Evolutionary conservation across 345 rosid genomes (phyloP).

Genomic region (Trapa bicornis): DNA sequence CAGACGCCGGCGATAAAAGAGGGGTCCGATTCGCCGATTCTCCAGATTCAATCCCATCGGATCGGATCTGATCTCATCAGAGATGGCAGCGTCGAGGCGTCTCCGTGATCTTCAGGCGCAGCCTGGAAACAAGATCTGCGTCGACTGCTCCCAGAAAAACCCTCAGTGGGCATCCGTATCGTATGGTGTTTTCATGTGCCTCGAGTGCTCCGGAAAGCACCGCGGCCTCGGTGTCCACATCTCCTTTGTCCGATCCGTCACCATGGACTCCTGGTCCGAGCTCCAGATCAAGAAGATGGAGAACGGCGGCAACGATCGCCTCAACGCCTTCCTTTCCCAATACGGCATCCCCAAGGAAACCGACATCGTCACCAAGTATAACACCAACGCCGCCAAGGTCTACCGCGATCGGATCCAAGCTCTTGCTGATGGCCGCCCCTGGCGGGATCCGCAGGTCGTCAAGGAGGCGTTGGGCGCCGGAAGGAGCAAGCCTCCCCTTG

Average conservation of each 20-base stretch:
- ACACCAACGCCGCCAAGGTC: conserved; percentile 63
- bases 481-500: conserved; percentile 43
- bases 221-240: conserved; percentile 98
- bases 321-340: conserved; percentile 54
- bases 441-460: conserved; percentile 80
- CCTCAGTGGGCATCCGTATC: conserved; percentile 99
- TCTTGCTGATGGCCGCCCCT: conserved; percentile 63
- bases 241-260: conserved; percentile 96
- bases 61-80: not conserved
- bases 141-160: conserved; percentile 88
- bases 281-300: conserved; percentile 99
- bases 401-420: conserved; percentile 87
- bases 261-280: conserved; percentile 99
- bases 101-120: conserved; percentile 81
- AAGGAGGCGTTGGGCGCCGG: conserved; percentile 29
- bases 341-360: conserved; percentile 74
- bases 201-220: conserved; percentile 98
- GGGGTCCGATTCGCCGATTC: conserved; percentile 1
- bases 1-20: not conserved
- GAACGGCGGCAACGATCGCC: conserved; percentile 73
- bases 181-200: conserved; percentile 93
- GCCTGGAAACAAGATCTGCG: conserved; percentile 76
- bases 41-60: not conserved
- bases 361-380: conserved; percentile 66
- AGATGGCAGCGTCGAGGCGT: conserved; percentile 71